Base-by-base conservation (phyloP, 768 basidiomycete species). In the Podaxis pistillaris region DNA sequence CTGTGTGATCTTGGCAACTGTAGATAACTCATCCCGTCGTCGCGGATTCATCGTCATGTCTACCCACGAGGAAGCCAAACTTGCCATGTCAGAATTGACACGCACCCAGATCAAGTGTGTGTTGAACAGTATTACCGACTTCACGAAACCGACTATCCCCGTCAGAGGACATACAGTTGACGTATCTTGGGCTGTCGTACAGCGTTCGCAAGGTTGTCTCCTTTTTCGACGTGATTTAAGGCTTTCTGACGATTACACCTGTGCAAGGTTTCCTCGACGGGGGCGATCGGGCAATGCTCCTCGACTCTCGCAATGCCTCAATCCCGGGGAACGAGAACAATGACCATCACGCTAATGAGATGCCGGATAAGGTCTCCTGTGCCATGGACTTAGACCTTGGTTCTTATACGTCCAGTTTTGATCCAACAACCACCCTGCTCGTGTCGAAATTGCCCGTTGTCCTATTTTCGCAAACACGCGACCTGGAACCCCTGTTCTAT, bases 21-120 rank as follows among this genome's bases (percentile, higher is more conserved):
- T 92, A 41, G 91, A 93, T 68, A 91, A 89, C 67, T 87, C 90
- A 46, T 93, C 91, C 40, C 85, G 91, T 56, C 84, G 91, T 54
- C 88, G 91, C 41, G 91, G 91, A 1, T 93, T 93, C 70, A 78
- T 93, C 33, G 91, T 93, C 24, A 93, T 93, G 90, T 85, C 84
- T 17, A 77, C 76, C 24, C 85, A 93, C 65, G 83, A 83, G 51
- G 88, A 92, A 71, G 91, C 92, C 2, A 87, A 79, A 68, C 68
- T 71, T 30, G 91, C 88, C 0, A 90, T 93, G 86, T 75, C 80
- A 17, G 76, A 78, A 6, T 71, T 92, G 46, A 88, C 88, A 26
- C 84, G 89, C 47, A 86, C 84, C 22, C 85, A 87, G 67, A 79
- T 91, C 65, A 89, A 88, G 90, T 90, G 67, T 60, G 79, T 66